Percentiles rank a stretch among this genome's conserved stretches.
Conservation (phyloP, 345 rosid species). For the Combretum micranthum region DNA sequence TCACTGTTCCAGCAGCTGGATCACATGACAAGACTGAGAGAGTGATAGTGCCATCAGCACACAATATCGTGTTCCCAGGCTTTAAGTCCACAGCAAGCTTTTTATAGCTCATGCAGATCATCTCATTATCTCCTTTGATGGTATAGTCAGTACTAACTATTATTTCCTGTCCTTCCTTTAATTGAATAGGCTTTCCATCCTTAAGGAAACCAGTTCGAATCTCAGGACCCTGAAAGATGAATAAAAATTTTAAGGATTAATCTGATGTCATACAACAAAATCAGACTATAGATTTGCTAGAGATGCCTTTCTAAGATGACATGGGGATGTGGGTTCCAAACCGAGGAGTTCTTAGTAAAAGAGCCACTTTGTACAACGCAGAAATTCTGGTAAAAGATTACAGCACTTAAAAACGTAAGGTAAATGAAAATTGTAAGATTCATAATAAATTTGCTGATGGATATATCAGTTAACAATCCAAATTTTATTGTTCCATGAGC, state of each 20-base stretch:
- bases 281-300: too few relatives aligned
- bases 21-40: constrained; percentile 18
- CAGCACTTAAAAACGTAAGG: too few relatives aligned
- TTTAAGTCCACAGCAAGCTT: constrained; percentile 16
- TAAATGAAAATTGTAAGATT: too few relatives aligned
- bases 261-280: too few relatives aligned
- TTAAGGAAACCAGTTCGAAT: constrained; percentile 21
- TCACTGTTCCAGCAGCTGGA: constrained; percentile 13
- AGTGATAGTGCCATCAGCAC: constrained; percentile 18
- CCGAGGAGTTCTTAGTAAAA: too few relatives aligned
- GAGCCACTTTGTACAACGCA: too few relatives aligned
- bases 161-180: constrained; percentile 19
- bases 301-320: too few relatives aligned
- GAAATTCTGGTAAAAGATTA: too few relatives aligned
- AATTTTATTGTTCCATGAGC: too few relatives aligned
- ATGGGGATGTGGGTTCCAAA: too few relatives aligned
- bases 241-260: not conserved
- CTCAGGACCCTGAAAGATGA: constrained; percentile 14
- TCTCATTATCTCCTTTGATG: constrained; percentile 12
- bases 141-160: constrained; percentile 14
- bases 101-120: constrained; percentile 17
- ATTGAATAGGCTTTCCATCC: constrained; percentile 18
- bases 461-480: too few relatives aligned
- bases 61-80: constrained; percentile 14
- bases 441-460: too few relatives aligned